These are phyloP conservation scores for Cotoneaster glaucophyllus DNA, from an alignment of 306 rosid genomes.

Conservation along the genomic window DNA sequence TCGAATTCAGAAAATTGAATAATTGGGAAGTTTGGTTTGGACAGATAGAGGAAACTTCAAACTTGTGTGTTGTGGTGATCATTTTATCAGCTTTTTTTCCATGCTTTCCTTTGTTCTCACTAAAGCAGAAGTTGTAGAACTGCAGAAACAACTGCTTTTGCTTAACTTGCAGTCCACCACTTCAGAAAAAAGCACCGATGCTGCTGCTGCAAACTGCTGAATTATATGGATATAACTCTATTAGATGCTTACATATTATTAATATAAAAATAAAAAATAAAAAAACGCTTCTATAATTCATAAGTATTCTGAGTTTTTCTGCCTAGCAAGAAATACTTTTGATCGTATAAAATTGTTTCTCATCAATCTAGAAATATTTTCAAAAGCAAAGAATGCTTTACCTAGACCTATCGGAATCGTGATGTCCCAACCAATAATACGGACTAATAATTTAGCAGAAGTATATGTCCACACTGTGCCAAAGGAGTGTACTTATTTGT, in stretches of 20 bases:
- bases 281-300: background rate
- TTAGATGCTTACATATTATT: background rate
- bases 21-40: constrained; percentile 38
- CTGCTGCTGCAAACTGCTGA: background rate
- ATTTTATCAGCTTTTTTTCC: constrained; percentile 1
- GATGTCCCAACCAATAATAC: background rate
- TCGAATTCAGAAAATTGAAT: constrained; percentile 20
- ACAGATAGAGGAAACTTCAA: constrained; percentile 15
- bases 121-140: constrained; percentile 16
- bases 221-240: no score
- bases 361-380: no score
- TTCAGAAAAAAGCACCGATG: background rate
- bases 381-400: no score
- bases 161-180: constrained; percentile 40
- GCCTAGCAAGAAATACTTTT: background rate
- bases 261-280: no score
- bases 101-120: constrained; percentile 24
- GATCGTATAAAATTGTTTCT: background rate
- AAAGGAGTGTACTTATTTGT: background rate
- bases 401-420: no score
- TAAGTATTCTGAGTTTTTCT: background rate
- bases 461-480: background rate
- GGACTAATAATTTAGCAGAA: background rate
- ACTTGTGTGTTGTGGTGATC: constrained; percentile 7
- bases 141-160: constrained; percentile 22